phyloP scores from a whole-genome alignment of 2,329 filamentous ascomycete genomes.

The Pyrenochaeta sp. region DNA sequence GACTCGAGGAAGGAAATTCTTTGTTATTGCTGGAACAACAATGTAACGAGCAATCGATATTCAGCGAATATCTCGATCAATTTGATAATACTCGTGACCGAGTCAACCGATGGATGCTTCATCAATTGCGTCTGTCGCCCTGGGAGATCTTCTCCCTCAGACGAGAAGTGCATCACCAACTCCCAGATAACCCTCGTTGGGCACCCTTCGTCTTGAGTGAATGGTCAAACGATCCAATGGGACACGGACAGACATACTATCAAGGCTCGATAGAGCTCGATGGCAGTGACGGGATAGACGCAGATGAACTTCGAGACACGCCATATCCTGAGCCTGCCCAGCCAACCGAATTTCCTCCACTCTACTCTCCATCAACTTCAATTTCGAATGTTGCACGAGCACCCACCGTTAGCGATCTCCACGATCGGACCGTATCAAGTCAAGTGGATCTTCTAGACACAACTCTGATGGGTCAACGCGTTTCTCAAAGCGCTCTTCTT shows the following conservation, averaged over 20 bases:
- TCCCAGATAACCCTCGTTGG: constrained; percentile 9
- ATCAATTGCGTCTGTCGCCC: constrained; percentile 22
- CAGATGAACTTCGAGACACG: too few relatives aligned
- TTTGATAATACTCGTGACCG: constrained; percentile 20
- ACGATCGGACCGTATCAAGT: too few relatives aligned
- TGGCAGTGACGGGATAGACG: too few relatives aligned
- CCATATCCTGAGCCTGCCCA: too few relatives aligned
- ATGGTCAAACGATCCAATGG: background rate
- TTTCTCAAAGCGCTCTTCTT: too few relatives aligned
- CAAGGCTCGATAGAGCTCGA: constrained; percentile 1
- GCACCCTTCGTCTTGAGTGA: constrained; percentile 3
- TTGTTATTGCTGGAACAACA: constrained; percentile 13
- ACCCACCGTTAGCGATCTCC: background rate
- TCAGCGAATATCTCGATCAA: constrained; percentile 21
- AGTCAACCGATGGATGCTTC: constrained; percentile 22
- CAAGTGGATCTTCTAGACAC: too few relatives aligned
- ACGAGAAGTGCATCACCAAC: constrained; percentile 2
- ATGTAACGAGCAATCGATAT: constrained; percentile 9
- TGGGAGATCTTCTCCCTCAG: constrained; percentile 15
- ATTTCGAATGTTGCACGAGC: background rate
- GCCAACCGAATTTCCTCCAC: too few relatives aligned
- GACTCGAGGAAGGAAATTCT: constrained; percentile 6
- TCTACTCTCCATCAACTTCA: background rate
- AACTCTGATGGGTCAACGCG: too few relatives aligned
- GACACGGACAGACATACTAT: background rate